These are phyloP conservation scores for Rosellinia necatrix DNA, from an alignment of 2,329 filamentous ascomycete species.

Conservation along the genomic window DNA sequence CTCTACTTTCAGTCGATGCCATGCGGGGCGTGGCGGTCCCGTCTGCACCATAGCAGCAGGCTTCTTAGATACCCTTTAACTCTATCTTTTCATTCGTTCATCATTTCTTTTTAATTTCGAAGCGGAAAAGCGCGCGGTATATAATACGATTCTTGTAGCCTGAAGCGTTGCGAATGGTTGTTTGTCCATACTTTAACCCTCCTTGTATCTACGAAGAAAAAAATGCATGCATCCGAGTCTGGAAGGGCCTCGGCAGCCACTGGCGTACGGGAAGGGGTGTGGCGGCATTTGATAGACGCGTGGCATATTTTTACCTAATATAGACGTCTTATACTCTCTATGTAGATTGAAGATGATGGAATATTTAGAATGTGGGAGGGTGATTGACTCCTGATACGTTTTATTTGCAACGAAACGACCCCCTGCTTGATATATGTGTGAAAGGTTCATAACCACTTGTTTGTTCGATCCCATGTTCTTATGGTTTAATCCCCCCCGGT, in stretches of 20 bases:
- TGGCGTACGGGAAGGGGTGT: constrained; percentile 11
- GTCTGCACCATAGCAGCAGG: neutral
- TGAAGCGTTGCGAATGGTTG: neutral
- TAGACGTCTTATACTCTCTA: constrained; percentile 9
- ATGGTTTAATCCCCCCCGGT: too few relatives aligned
- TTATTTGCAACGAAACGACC: neutral
- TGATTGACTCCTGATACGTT: neutral
- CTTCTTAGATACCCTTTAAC: constrained; percentile 26
- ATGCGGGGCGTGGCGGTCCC: constrained; percentile 15
- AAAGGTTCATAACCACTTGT: too few relatives aligned
- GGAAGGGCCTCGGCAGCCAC: neutral
- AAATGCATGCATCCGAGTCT: constrained; percentile 14
- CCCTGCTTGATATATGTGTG: neutral
- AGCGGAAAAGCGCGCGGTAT: constrained; percentile 12
- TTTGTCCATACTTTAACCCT: neutral
- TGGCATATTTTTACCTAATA: neutral
- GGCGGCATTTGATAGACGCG: constrained; percentile 19
- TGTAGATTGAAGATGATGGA: constrained; percentile 9
- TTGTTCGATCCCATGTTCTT: too few relatives aligned
- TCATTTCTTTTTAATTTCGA: neutral
- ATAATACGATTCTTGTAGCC: constrained; percentile 2
- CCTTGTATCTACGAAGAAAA: constrained; percentile 20
- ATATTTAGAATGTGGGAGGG: constrained; percentile 2
- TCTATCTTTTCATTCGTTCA: neutral
- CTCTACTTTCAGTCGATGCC: constrained; percentile 5